Evolutionary conservation across 352 stramenopile genomes (phyloP), one percentile per base, ranked within the genome.

Genomic region (Pythium dissotocum): DNA sequence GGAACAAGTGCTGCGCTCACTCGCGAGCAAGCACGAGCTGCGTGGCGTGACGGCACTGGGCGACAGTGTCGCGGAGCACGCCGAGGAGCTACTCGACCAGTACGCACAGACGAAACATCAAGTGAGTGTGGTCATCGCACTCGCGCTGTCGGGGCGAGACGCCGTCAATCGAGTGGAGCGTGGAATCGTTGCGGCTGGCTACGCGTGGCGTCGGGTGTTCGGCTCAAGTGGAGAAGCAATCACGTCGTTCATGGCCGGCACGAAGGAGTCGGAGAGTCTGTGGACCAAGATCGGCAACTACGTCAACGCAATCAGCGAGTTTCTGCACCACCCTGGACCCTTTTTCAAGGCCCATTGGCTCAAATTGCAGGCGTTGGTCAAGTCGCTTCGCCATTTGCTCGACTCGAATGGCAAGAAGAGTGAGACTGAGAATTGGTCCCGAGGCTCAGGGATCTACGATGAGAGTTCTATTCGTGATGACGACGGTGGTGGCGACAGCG

Each of bases 11-110:
- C 54, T 87, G 1, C 80, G 75, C 42, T 73, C 67, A 6, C 68
- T 83, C 2, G 70, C 70, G 16, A 87, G 75, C 59, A 79, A 73
- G 38, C 79, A 85, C 33, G 79, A 87, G 42, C 58, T 87, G 35
- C 68, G 75, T 36, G 79, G 78, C 0, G 76, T 85, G 30, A 71
- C 77, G 18, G 67, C 75, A 12, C 79, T 72, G 51, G 77, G 73
- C 14, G 71, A 69, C 6, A 67, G 72, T 7, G 73, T 85, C 18
- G 69, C 73, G 4, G 61, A 79, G 2, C 70, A 85, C 51, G 77
- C 75, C 0, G 78, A 80, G 42, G 7, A 26, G 8, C 38, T 79
- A n/a, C 65, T 72, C 44, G 64, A 70, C 8, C 63, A 66, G 13
- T 74, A 78, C 24, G 61, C 63, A 0, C 49, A 70, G 28, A 56